These are phyloP conservation scores for Citrullus amarus DNA, from an alignment of 306 rosid species.

Conservation along the genomic window DNA sequence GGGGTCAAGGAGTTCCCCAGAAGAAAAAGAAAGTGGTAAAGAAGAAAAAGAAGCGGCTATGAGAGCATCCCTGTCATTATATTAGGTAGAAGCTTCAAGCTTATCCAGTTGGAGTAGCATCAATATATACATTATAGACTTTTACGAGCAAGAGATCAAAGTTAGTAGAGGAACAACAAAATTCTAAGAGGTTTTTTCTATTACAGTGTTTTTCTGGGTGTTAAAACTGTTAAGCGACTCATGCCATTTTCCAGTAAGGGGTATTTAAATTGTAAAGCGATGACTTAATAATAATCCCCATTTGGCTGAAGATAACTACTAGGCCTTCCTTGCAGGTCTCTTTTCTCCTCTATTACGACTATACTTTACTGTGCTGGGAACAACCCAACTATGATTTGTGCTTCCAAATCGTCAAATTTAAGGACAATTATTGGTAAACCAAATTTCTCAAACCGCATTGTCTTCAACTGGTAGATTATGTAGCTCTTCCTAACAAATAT, in stretches of 20 bases:
- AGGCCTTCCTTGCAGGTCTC: background rate
- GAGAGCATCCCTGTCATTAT: background rate
- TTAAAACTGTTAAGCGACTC: background rate
- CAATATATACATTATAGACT: background rate
- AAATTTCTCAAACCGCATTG: too few relatives aligned
- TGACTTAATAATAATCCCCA: background rate
- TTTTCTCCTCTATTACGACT: background rate
- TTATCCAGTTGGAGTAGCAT: background rate
- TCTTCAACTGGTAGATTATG: too few relatives aligned
- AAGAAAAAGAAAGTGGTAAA: constrained; percentile 53
- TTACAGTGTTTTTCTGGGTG: background rate
- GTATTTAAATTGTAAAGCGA: background rate
- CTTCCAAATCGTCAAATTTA: too few relatives aligned
- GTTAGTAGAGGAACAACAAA: background rate
- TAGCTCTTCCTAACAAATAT: background rate
- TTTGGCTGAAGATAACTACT: background rate
- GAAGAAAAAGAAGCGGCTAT: constrained; percentile 54
- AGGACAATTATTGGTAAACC: too few relatives aligned
- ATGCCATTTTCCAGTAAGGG: background rate
- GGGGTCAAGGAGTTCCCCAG: constrained; percentile 27
- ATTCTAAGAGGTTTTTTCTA: background rate
- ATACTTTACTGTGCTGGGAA: background rate
- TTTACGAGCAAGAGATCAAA: background rate
- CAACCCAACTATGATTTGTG: too few relatives aligned
- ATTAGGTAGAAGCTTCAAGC: background rate